Conservation (phyloP, 805 yeast species). For the Candida easanensis region DNA sequence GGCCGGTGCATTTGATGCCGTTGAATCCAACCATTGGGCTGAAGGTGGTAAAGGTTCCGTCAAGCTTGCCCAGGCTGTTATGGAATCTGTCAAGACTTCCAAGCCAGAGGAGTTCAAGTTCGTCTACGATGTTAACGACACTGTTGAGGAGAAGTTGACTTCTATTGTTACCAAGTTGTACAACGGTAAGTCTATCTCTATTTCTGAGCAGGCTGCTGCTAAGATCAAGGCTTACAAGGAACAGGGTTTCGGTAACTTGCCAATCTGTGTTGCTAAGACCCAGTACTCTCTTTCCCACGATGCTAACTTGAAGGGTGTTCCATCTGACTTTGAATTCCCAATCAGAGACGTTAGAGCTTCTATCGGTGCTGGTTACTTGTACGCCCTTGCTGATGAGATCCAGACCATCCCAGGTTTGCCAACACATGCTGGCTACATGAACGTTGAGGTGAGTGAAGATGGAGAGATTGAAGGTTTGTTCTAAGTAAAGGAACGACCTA, state of each 20-base stretch:
- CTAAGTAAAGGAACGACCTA: slow-evolving; percentile 23
- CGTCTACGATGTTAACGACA: slow-evolving; percentile 58
- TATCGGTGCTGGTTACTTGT: slow-evolving; percentile 81
- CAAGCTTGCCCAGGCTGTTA: slow-evolving; percentile 68
- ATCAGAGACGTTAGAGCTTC: slow-evolving; percentile 77
- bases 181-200: slow-evolving; percentile 72
- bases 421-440: slow-evolving; percentile 84
- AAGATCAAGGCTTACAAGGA: slow-evolving; percentile 65
- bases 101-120: slow-evolving; percentile 43
- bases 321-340: slow-evolving; percentile 76
- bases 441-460: slow-evolving; percentile 74
- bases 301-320: slow-evolving; percentile 79
- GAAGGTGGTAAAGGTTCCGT: slow-evolving; percentile 83
- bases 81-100: slow-evolving; percentile 52
- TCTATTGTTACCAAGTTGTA: slow-evolving; percentile 74
- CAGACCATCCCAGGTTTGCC: slow-evolving; percentile 87
- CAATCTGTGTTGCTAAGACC: slow-evolving; percentile 83
- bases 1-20: slow-evolving; percentile 80
- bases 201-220: slow-evolving; percentile 64
- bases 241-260: slow-evolving; percentile 76
- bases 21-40: slow-evolving; percentile 83
- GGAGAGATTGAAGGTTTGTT: slow-evolving; percentile 84
- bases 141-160: slow-evolving; percentile 65
- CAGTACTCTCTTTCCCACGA: slow-evolving; percentile 84
- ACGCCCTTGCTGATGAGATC: slow-evolving; percentile 82